These are phyloP conservation scores for Sungouiozyma ichnusensis DNA, from an alignment of 805 yeast species.

Conservation along the genomic window DNA sequence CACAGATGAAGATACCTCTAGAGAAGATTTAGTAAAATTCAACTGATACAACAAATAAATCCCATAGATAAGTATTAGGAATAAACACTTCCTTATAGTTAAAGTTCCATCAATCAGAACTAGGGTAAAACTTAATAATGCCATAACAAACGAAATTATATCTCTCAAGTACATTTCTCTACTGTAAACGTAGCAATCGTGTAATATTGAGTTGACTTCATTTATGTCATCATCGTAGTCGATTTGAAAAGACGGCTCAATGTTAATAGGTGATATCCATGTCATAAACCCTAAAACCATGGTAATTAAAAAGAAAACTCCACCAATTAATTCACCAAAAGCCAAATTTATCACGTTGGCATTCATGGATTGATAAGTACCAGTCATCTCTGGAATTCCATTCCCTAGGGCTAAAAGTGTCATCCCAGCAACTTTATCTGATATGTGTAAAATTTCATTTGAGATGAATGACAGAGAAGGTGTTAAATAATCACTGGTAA, in stretches of 20 bases:
- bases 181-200: constrained; percentile 21
- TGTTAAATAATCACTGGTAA: constrained; percentile 75
- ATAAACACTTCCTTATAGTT: constrained; percentile 42
- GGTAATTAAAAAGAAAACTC: constrained; percentile 71
- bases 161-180: constrained; percentile 49
- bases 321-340: constrained; percentile 83
- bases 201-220: not conserved
- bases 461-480: constrained; percentile 70
- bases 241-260: too few relatives aligned
- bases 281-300: constrained; percentile 77
- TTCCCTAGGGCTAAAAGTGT: constrained; percentile 86
- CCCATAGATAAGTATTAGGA: constrained; percentile 8
- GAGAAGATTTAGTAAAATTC: not conserved
- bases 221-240: too few relatives aligned
- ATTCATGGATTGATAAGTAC: constrained; percentile 74
- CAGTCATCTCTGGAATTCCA: constrained; percentile 81
- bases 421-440: constrained; percentile 75
- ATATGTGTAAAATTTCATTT: constrained; percentile 40
- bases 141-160: constrained; percentile 40
- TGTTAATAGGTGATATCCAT: constrained; percentile 21
- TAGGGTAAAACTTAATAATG: constrained; percentile 36
- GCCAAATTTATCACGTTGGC: constrained; percentile 69
- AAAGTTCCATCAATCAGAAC: constrained; percentile 48
- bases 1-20: not conserved
- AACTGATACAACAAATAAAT: not conserved